Conservation (phyloP, 2,329 filamentous ascomycete genomes). For the Aurifilum marmelostoma region DNA sequence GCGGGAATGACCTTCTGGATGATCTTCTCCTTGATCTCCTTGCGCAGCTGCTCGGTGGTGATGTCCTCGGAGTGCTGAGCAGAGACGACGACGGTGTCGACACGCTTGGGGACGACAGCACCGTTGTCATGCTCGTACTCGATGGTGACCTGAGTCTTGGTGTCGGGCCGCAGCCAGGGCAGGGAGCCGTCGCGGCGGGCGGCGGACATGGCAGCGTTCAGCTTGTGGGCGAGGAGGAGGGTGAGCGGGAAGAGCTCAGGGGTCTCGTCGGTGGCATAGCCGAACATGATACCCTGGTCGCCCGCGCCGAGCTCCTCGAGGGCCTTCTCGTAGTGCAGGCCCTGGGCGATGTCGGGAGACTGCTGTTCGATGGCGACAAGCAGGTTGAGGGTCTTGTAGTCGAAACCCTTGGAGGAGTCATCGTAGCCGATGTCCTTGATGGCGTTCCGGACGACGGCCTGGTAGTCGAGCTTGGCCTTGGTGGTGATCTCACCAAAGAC, state of each 20-base stretch:
- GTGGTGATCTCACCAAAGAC: constrained; percentile 98
- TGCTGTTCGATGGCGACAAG: constrained; percentile 99
- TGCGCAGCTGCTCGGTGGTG: constrained; percentile 83
- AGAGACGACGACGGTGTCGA: constrained; percentile 95
- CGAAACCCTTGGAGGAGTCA: constrained; percentile 95
- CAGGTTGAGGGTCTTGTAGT: constrained; percentile 99
- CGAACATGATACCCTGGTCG: constrained; percentile 99
- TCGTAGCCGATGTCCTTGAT: constrained; percentile 99
- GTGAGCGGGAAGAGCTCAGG: constrained; percentile 96
- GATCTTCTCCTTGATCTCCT: constrained; percentile 93
- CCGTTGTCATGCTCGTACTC: constrained; percentile 98
- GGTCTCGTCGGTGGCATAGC: constrained; percentile 99
- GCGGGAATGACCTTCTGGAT: constrained; percentile 90
- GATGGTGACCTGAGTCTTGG: constrained; percentile 98
- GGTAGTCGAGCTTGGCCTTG: constrained; percentile 94
- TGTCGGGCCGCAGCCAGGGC: constrained; percentile 95
- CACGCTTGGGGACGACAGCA: constrained; percentile 87
- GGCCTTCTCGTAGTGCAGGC: constrained; percentile 96
- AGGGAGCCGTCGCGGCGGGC: constrained; percentile 86
- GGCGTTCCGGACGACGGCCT: constrained; percentile 90
- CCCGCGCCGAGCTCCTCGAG: constrained; percentile 97
- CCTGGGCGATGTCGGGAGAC: constrained; percentile 97
- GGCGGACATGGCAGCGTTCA: constrained; percentile 91
- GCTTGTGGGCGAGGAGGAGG: constrained; percentile 91
- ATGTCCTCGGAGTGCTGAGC: constrained; percentile 91